Evolutionary conservation across 371 early-diverging fungal species (phyloP).

Genomic region (Haplosporangium sp.): DNA sequence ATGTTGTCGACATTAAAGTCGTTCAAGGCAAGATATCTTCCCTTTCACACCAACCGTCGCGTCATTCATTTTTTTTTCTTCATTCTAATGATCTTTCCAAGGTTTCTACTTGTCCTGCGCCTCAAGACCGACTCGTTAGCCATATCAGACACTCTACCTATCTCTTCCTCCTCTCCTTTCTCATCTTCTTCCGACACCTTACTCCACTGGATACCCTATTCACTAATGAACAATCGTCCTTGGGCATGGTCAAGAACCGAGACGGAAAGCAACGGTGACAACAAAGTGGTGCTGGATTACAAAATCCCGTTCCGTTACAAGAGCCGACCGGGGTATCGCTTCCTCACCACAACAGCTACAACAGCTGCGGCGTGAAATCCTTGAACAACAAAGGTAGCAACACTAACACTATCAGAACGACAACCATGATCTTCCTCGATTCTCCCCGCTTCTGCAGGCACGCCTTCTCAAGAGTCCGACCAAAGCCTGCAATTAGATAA

Average conservation of each 20-base stretch:
- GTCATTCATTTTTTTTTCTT: conserved; percentile 8
- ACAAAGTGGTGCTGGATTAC: not conserved
- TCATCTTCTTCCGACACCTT: conserved; percentile 8
- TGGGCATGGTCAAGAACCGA: not conserved
- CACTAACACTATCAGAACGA: not conserved
- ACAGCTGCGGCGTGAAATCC: conserved; percentile 1
- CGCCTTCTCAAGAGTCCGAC: not conserved
- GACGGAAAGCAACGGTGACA: too few relatives aligned
- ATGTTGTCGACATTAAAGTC: too few relatives aligned
- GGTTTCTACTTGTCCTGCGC: conserved; percentile 18
- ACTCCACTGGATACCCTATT: conserved; percentile 10
- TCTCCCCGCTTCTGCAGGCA: too few relatives aligned
- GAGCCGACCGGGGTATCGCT: conserved; percentile 23
- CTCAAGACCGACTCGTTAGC: conserved; percentile 3
- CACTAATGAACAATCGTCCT: conserved; percentile 2
- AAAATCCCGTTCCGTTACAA: too few relatives aligned
- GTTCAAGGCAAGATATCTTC: too few relatives aligned
- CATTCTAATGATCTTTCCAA: conserved; percentile 15
- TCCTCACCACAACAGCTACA: conserved; percentile 17
- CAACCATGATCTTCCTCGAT: too few relatives aligned
- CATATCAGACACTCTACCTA: not conserved
- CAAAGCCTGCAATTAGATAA: conserved; percentile 10
- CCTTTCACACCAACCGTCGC: conserved; percentile 9
- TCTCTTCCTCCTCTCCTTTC: too few relatives aligned
- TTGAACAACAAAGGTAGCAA: conserved; percentile 1